Evolutionary conservation across 495 filamentous ascomycete genomes (phyloP), one percentile per base, ranked within the genome.

Genomic region (Xylaria sp.): DNA sequence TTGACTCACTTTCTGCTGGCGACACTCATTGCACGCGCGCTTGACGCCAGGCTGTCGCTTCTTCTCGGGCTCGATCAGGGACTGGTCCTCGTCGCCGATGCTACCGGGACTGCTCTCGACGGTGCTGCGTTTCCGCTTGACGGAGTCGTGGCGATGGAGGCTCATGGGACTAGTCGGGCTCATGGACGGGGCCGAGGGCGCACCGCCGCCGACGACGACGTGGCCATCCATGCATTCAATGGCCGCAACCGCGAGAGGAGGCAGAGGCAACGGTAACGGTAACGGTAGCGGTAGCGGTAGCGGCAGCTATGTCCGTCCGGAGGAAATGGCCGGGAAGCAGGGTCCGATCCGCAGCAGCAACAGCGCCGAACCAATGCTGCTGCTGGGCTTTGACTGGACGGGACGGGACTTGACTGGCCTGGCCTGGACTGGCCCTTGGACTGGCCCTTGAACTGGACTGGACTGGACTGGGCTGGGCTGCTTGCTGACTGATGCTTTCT

Each of bases 21-120:
- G 89, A 80, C 95, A 98, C 79, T 98, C 93, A 82, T 98, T 97
- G 79, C 94, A 97, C 19, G 94, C 94, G 70, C 93, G 88, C 81
- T 97, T 97, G 57, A 94, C 91, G 14, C 89, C 89, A 15, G 92
- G 92, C 35, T 90, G 89, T 71, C 90, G 85, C 78, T 88, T 88
- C 81, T 87, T 88, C 74, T 92, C 88, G 70, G 86, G 86, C 26
- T 86, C 85, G 29, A 80, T 81, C 21, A 89, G 85, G 43, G 74
- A 83, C 62, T 90, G 90, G 52, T 89, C 89, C 64, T 88, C 87
- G 65, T 93, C 91, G 70, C 77, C 76, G 37, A 85, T 81, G 79
- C 91, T 93, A n/a, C 87, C 89, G 24, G 90, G 90, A 41, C 90
- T 92, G 80, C 89, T 92, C 57, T 92, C 89, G 61, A 89, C 80